Evolutionary conservation across 257 asterid species (phyloP).

Genomic region (Nicotiana otophora): DNA sequence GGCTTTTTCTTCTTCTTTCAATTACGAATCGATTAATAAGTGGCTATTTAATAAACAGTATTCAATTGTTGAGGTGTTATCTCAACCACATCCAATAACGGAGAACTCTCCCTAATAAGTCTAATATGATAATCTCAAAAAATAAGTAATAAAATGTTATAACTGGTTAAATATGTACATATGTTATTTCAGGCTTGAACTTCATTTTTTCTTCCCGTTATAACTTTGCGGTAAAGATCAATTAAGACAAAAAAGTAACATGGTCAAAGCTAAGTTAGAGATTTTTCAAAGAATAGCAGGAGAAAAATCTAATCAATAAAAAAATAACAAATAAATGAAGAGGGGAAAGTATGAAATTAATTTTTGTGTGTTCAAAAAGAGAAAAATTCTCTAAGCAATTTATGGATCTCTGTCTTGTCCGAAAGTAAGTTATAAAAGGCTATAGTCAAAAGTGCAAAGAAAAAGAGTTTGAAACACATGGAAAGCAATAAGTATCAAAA

Average conservation of each 20-base stretch:
- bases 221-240: background rate
- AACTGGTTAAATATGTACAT: too few species aligned
- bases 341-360: slow-evolving; percentile 3
- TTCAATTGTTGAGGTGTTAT: too few species aligned
- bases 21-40: too few species aligned
- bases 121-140: too few species aligned
- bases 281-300: background rate
- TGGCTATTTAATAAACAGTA: too few species aligned
- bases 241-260: background rate
- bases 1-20: too few species aligned
- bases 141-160: too few species aligned
- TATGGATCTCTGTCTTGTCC: slow-evolving; percentile 40
- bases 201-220: too few species aligned
- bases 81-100: too few species aligned
- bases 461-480: slow-evolving; percentile 29
- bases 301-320: background rate
- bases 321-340: slow-evolving; percentile 5
- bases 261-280: background rate
- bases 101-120: too few species aligned
- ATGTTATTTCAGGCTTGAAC: background rate
- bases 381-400: slow-evolving; percentile 20
- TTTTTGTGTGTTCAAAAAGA: background rate
- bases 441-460: slow-evolving; percentile 52
- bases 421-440: slow-evolving; percentile 45
- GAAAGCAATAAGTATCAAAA: slow-evolving; percentile 25